Base-by-base conservation (phyloP, 345 rosid species). In the Populus deltoides region DNA sequence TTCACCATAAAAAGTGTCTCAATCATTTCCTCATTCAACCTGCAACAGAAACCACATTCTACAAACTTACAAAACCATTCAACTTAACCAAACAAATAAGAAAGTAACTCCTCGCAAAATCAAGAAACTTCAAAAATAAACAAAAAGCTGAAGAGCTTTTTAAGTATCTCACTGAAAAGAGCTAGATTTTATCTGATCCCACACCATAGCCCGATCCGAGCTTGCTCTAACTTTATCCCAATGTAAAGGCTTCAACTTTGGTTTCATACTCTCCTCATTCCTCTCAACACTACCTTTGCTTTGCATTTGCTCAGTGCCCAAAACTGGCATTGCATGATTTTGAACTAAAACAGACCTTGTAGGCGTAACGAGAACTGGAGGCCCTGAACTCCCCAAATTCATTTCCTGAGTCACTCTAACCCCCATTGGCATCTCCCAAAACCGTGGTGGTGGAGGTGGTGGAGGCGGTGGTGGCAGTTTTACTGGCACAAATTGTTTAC, bases 191-290 rank as follows among this genome's bases (percentile, higher is more conserved):
- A 94, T 80, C 86, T 94, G 97, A 84, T 97, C 99, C 98, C 99
- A 97, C 84, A 90, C 98, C 92, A 90, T 97, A 67, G 80, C 97
- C 66, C 93, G 90, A 77, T 89, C 95, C 0, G 99, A 96, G 84
- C 93, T 92, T 18, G 98, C 97, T 75, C 92, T 82, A 77, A 96
- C 99, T 88, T 96, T 96, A 80, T 96, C 99, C 99, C 99, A 96
- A 61, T 96, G 98, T 79, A 96, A 87, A 78, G 99, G 83, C 83
- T 94, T 96, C 89, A 94, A 77, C 83, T 92, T 96, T 8, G 95
- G 97, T 85, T 82, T 91, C 22, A 76, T 70, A 24, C 72, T 85
- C 73, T 89, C 92, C n/a, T 85, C 91, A n/a, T 53, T 83, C 79
- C 73, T 80, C 82, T 87, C 93, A 38, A 49, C 73, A 47, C 49